Conservation (phyloP, 129 eudicot species). For the Flaveria robusta region DNA sequence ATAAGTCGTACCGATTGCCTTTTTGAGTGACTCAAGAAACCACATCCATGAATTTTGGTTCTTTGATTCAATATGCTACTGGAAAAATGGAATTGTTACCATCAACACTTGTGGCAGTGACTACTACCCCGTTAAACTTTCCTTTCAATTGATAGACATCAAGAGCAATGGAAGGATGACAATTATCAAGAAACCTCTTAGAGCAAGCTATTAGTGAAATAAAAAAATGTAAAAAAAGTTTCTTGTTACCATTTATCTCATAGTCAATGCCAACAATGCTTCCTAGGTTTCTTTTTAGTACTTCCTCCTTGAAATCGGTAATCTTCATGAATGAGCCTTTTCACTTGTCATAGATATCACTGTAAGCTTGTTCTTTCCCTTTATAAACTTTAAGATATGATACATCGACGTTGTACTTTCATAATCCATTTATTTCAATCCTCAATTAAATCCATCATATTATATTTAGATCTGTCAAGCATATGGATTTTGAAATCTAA, state of each 20-base stretch:
- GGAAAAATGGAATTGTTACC: too few relatives aligned
- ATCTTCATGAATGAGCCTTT: too few relatives aligned
- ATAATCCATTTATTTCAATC: too few relatives aligned
- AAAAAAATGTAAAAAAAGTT: background rate
- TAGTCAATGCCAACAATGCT: background rate
- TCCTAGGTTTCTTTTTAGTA: background rate
- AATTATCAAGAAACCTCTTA: background rate
- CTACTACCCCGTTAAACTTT: background rate
- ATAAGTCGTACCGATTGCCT: background rate
- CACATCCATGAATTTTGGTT: background rate
- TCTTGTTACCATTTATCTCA: background rate
- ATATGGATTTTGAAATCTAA: too few relatives aligned
- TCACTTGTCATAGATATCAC: too few relatives aligned
- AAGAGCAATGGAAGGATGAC: background rate
- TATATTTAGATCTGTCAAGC: too few relatives aligned
- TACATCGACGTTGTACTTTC: too few relatives aligned
- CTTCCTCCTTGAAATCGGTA: too few relatives aligned
- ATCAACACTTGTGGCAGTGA: background rate
- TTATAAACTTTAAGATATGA: too few relatives aligned
- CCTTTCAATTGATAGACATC: background rate
- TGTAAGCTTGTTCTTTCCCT: too few relatives aligned
- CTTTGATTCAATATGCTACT: background rate
- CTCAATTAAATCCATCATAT: too few relatives aligned
- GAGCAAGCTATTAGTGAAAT: background rate
- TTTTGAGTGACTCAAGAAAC: background rate